A percentile compares a stretch with the other conserved stretches of the same genome.
Conservation (phyloP, 2,329 filamentous ascomycete genomes). For the Xylaria multiplex region DNA sequence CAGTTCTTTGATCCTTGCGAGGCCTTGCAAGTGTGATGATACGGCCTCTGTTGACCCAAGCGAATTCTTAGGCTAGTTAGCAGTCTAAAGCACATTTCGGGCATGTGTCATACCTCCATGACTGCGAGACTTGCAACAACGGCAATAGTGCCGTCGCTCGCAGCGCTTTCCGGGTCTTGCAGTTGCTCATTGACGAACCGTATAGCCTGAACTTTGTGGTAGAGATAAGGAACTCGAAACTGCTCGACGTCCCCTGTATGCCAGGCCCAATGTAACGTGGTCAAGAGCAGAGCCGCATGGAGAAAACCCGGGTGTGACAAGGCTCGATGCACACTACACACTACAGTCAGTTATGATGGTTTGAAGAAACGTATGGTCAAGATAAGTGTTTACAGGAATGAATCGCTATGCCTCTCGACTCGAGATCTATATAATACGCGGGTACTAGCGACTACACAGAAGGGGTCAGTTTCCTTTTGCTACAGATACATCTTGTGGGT, state of each 20-base stretch:
- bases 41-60: constrained; percentile 57
- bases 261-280: constrained; percentile 59
- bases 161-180: constrained; percentile 50
- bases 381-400: constrained; percentile 47
- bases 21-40: constrained; percentile 55
- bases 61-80: constrained; percentile 50
- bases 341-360: constrained; percentile 15
- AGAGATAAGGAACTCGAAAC: constrained; percentile 57
- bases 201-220: constrained; percentile 59
- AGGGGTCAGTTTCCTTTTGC: constrained; percentile 26
- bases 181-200: constrained; percentile 58
- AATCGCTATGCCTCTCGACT: constrained; percentile 50
- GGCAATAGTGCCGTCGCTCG: constrained; percentile 56
- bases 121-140: constrained; percentile 57
- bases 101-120: constrained; percentile 52
- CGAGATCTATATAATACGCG: constrained; percentile 55
- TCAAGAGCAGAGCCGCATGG: constrained; percentile 57
- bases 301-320: constrained; percentile 58
- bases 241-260: constrained; percentile 57
- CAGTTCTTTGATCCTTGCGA: constrained; percentile 50
- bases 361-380: background rate
- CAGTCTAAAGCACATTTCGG: constrained; percentile 8
- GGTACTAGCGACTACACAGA: constrained; percentile 52
- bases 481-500: constrained; percentile 35
- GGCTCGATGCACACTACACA: constrained; percentile 54